phyloP scores from a whole-genome alignment of 768 basidiomycete species.

The Pleurotus tuber-regium region DNA sequence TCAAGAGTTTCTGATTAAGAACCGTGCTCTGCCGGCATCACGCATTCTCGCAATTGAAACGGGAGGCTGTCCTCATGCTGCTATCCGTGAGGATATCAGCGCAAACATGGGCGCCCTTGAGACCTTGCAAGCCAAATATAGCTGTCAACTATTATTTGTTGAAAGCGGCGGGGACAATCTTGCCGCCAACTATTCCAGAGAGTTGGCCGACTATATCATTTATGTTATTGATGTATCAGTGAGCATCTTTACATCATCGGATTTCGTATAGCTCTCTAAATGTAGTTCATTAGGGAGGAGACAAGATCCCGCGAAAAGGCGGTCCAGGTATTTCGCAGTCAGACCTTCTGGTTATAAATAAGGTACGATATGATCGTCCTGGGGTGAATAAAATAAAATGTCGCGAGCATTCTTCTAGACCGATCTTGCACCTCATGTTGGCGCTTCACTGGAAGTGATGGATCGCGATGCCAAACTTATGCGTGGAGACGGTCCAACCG shows the following conservation, averaged over 20 bases:
- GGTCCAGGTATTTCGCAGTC: conserved; percentile 97
- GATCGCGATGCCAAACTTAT: conserved; percentile 88
- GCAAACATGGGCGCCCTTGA: conserved; percentile 97
- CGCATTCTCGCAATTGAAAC: conserved; percentile 98
- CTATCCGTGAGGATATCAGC: conserved; percentile 96
- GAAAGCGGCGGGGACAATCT: conserved; percentile 98
- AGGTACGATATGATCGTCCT: conserved; percentile 48
- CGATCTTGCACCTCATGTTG: conserved; percentile 90
- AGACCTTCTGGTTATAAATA: conserved; percentile 93
- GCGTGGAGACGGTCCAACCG: conserved; percentile 91
- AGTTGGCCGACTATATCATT: conserved; percentile 96
- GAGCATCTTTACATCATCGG: conserved; percentile 19
- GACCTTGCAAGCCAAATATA: conserved; percentile 87
- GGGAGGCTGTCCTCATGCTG: conserved; percentile 96
- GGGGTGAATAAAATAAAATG: background rate
- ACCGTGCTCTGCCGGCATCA: conserved; percentile 78
- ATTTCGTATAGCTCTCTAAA: conserved; percentile 1
- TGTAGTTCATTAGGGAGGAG: conserved; percentile 70
- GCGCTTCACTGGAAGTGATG: conserved; percentile 94
- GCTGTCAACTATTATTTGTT: conserved; percentile 88
- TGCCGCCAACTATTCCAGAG: conserved; percentile 95
- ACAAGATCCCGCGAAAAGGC: conserved; percentile 98
- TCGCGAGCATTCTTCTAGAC: conserved; percentile 48
- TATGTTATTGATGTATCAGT: conserved; percentile 89
- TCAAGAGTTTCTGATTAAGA: conserved; percentile 94